phyloP scores from a whole-genome alignment of 176 grass and related monocot species.

The Poa annua region DNA sequence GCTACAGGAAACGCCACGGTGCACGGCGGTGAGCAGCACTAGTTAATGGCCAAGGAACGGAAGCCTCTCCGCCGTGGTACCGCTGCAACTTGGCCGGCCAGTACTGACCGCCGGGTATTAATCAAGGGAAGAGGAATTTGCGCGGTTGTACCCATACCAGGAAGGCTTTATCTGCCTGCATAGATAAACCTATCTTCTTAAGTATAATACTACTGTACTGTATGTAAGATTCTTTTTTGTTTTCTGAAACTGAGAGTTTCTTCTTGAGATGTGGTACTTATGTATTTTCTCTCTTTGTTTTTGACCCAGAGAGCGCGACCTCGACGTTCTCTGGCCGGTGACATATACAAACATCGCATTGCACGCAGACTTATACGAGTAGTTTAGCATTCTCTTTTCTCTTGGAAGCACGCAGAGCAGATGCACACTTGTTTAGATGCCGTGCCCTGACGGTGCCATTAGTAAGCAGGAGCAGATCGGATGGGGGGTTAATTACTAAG shows the following conservation, averaged over 20 bases:
- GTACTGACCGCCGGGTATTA: not conserved
- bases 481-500: not conserved
- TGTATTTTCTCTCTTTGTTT: too few species aligned
- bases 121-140: not conserved
- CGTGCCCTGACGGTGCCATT: not conserved
- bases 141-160: not conserved
- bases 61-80: slow-evolving; percentile 7
- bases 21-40: too few species aligned
- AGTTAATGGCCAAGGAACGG: not conserved
- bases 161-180: too few species aligned
- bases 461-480: not conserved
- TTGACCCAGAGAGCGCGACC: too few species aligned
- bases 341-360: too few species aligned
- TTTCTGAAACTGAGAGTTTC: too few species aligned
- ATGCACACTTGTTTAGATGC: not conserved
- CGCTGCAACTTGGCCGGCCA: not conserved
- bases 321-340: too few species aligned
- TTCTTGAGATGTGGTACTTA: not conserved
- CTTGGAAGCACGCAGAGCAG: not conserved
- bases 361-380: too few species aligned
- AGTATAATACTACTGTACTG: too few species aligned
- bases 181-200: too few species aligned
- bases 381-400: too few species aligned
- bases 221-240: too few species aligned
- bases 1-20: not conserved